A percentile compares a stretch with the other conserved stretches of the same genome.
Evolutionary conservation across 2,329 filamentous ascomycete genomes (phyloP).

Genomic region (Colletotrichum spaethianum): DNA sequence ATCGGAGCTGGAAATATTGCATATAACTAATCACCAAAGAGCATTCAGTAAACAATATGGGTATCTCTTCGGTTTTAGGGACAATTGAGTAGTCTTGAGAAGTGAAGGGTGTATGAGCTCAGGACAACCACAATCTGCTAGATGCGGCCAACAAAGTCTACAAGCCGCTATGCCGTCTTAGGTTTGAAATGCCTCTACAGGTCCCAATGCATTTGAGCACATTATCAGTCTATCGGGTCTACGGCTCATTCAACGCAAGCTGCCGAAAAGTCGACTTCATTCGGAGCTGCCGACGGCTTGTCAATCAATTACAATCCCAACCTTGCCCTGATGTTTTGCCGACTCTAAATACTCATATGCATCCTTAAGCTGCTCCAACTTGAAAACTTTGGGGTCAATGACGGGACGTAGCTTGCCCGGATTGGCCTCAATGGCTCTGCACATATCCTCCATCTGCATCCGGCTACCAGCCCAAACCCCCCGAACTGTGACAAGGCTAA

Average conservation of each 20-base stretch:
- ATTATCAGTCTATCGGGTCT: too few relatives aligned
- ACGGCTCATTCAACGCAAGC: neutral
- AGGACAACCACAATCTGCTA: neutral
- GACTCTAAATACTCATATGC: conserved; percentile 56
- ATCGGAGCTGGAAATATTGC: neutral
- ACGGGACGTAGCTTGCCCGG: conserved; percentile 56
- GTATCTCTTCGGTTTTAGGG: neutral
- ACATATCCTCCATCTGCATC: conserved; percentile 63
- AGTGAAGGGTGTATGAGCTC: too few relatives aligned
- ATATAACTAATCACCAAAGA: too few relatives aligned
- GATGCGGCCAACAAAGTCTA: neutral
- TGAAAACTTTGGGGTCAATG: conserved; percentile 61
- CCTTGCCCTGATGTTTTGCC: conserved; percentile 57
- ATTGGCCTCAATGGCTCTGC: conserved; percentile 62
- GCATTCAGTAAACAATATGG: too few relatives aligned
- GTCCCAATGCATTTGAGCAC: too few relatives aligned
- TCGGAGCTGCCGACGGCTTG: too few relatives aligned
- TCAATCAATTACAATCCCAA: conserved; percentile 59
- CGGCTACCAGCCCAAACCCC: conserved; percentile 63
- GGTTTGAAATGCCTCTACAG: neutral
- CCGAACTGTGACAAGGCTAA: conserved; percentile 57
- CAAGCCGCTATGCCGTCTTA: neutral
- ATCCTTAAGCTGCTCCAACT: conserved; percentile 60
- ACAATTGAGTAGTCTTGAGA: neutral
- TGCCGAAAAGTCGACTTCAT: too few relatives aligned